Percentiles rank a stretch among this genome's conserved stretches.
These are phyloP conservation scores for Magnolia kwangsiensis DNA, from an alignment of 164 flowering plant species.

Conservation along the genomic window DNA sequence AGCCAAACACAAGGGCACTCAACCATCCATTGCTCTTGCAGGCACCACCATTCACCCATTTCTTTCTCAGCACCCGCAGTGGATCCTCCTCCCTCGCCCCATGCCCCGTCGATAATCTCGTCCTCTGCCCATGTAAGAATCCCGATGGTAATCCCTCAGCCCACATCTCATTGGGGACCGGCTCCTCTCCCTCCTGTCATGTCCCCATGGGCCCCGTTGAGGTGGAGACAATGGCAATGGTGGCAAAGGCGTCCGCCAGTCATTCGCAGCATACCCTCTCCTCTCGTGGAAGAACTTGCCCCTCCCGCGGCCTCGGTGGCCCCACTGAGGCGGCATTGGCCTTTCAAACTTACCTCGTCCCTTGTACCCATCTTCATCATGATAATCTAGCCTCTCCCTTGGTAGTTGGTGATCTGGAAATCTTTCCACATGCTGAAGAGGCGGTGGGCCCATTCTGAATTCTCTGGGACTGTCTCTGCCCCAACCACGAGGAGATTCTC, in stretches of 20 bases:
- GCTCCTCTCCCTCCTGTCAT: constrained; percentile 67
- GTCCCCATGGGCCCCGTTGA: constrained; percentile 57
- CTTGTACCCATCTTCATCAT: constrained; percentile 46
- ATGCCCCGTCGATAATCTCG: constrained; percentile 50
- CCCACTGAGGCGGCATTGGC: constrained; percentile 49
- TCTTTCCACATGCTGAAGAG: constrained; percentile 57
- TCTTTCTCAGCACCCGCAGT: constrained; percentile 19
- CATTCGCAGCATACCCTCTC: constrained; percentile 41
- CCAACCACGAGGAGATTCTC: constrained; percentile 66
- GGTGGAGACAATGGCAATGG: constrained; percentile 35
- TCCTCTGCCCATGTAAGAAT: constrained; percentile 47
- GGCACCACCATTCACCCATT: too few species aligned
- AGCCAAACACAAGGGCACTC: not conserved
- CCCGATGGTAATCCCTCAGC: constrained; percentile 47
- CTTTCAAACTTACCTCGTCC: constrained; percentile 58
- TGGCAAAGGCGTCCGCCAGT: constrained; percentile 24
- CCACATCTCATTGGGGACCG: constrained; percentile 69
- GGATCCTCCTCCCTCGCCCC: constrained; percentile 29
- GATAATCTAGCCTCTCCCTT: constrained; percentile 47
- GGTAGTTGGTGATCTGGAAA: constrained; percentile 51
- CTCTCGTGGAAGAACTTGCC: constrained; percentile 43
- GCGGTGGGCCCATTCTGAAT: constrained; percentile 41
- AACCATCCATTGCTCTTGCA: not conserved
- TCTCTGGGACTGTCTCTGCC: constrained; percentile 63
- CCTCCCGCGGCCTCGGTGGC: constrained; percentile 50